These are phyloP conservation scores for Podila clonocystis DNA, from an alignment of 192 early-diverging fungal genomes.

Conservation along the genomic window DNA sequence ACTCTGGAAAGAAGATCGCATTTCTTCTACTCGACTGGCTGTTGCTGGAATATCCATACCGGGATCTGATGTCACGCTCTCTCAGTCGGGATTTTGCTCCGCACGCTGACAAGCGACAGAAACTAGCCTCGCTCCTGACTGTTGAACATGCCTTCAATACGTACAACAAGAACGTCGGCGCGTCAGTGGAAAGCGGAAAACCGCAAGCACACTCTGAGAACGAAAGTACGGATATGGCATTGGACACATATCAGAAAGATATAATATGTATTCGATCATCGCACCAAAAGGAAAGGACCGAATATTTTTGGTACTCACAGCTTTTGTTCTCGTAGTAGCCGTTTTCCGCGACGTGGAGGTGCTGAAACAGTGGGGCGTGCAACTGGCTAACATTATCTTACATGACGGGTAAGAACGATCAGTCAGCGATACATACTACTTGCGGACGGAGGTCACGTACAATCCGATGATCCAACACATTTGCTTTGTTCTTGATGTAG, in stretches of 20 bases:
- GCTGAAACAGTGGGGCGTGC: neutral
- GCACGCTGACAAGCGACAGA: slow-evolving; percentile 13
- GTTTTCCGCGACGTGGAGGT: neutral
- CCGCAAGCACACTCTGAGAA: neutral
- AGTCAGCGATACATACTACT: neutral
- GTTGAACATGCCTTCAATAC: slow-evolving; percentile 22
- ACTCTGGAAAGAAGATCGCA: slow-evolving; percentile 16
- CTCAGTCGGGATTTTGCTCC: slow-evolving; percentile 10
- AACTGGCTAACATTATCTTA: neutral
- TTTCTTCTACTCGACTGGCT: slow-evolving; percentile 27
- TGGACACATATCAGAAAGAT: no score
- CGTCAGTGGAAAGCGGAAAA: neutral
- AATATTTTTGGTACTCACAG: no score
- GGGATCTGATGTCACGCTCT: slow-evolving; percentile 2
- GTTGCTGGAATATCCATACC: slow-evolving; percentile 5
- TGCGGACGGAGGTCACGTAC: neutral
- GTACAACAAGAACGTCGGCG: neutral
- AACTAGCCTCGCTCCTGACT: slow-evolving; percentile 17
- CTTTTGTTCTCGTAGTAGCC: neutral
- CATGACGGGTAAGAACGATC: neutral
- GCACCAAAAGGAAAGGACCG: no score
- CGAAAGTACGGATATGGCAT: neutral
- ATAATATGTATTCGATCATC: no score
- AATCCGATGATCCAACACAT: no score
- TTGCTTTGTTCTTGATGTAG: neutral